Conservation (phyloP, 2,329 filamentous ascomycete genomes). For the Aspergillus sp. region DNA sequence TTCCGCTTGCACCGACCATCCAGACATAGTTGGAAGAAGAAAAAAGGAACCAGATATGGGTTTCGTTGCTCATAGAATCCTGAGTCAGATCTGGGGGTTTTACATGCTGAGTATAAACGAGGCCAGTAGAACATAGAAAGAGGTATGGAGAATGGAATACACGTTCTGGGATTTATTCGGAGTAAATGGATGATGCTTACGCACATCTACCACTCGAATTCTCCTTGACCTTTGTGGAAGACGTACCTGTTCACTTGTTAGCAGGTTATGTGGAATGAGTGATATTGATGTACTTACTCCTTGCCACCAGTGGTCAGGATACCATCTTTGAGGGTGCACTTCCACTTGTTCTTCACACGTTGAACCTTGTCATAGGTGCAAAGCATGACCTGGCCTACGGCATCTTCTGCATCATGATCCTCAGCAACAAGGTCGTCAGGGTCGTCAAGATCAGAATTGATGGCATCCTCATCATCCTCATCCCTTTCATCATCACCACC, state of each 20-base stretch:
- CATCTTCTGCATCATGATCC: constrained; percentile 84
- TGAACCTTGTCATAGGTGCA: constrained; percentile 99
- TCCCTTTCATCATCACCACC: constrained; percentile 56
- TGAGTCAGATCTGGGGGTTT: constrained; percentile 7
- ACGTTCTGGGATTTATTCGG: not conserved
- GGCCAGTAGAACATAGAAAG: not conserved
- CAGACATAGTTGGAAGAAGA: not conserved
- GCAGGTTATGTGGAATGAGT: constrained; percentile 8
- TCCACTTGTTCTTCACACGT: constrained; percentile 99
- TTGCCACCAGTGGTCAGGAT: constrained; percentile 90
- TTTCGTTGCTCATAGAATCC: not conserved
- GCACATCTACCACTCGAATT: constrained; percentile 84
- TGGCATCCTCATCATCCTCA: constrained; percentile 84
- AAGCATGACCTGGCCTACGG: constrained; percentile 86
- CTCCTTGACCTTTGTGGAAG: constrained; percentile 95
- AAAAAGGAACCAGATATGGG: not conserved
- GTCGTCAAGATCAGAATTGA: constrained; percentile 97
- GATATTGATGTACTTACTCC: constrained; percentile 59
- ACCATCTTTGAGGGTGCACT: constrained; percentile 97
- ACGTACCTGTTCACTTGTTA: constrained; percentile 64
- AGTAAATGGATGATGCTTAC: not conserved
- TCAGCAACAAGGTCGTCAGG: constrained; percentile 82
- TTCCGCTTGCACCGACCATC: constrained; percentile 8
- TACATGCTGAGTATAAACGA: constrained; percentile 8
- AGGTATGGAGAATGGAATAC: constrained; percentile 9